Percentiles rank a stretch among this genome's conserved stretches.
phyloP scores from a whole-genome alignment of 176 grass and related monocot genomes.

The Areca catechu region DNA sequence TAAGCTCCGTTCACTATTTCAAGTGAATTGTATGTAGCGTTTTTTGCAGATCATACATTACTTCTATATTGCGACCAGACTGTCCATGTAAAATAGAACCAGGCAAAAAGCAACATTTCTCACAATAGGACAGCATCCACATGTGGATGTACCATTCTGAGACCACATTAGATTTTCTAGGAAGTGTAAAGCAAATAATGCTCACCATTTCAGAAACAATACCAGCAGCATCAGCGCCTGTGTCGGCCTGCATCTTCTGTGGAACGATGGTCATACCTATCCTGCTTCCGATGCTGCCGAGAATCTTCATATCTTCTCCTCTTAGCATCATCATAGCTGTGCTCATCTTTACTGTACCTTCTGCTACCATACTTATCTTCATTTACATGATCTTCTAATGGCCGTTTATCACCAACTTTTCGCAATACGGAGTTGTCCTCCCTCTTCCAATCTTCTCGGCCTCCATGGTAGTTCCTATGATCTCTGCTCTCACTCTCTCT shows the following conservation, averaged over 20 bases:
- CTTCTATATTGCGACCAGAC: too few species aligned
- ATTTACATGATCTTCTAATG: slow-evolving; percentile 9
- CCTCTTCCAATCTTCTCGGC: neutral
- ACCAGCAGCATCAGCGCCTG: neutral
- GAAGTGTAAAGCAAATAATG: neutral
- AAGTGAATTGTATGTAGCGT: too few species aligned
- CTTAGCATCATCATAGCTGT: slow-evolving; percentile 31
- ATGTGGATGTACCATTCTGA: too few species aligned
- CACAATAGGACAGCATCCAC: too few species aligned
- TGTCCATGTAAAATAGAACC: too few species aligned
- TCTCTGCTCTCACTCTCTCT: slow-evolving; percentile 21
- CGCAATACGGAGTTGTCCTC: too few species aligned
- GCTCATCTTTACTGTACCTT: slow-evolving; percentile 32
- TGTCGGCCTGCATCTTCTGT: slow-evolving; percentile 32
- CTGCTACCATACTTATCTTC: slow-evolving; percentile 27
- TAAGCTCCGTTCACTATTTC: too few species aligned
- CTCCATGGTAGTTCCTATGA: slow-evolving; percentile 28
- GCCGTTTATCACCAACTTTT: neutral
- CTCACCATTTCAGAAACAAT: slow-evolving; percentile 21
- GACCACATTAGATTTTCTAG: too few species aligned
- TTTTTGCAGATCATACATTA: too few species aligned
- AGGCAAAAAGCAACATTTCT: too few species aligned
- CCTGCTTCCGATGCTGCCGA: slow-evolving; percentile 26
- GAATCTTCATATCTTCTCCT: slow-evolving; percentile 44
- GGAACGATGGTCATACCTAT: slow-evolving; percentile 35